Conservation (phyloP, 495 filamentous ascomycete species). For the Penicillium crystallinum region DNA sequence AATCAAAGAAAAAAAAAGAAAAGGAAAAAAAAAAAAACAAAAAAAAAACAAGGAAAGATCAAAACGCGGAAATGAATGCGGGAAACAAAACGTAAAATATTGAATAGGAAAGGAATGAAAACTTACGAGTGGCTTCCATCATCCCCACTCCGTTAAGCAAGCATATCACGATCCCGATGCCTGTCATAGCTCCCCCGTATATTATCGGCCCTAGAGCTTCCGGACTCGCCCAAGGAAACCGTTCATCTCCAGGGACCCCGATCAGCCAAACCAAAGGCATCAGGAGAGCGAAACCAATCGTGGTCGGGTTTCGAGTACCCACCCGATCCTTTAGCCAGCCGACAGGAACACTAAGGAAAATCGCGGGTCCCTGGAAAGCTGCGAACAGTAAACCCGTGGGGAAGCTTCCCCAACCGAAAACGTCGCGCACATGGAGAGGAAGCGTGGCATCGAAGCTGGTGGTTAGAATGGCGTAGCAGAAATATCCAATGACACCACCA, state of each 20-base stretch:
- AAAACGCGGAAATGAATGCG: too few species aligned
- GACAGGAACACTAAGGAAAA: conserved; percentile 17
- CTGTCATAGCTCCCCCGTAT: conserved; percentile 8
- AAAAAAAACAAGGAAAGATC: too few species aligned
- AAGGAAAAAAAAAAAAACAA: too few species aligned
- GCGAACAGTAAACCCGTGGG: conserved; percentile 21
- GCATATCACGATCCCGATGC: conserved; percentile 9
- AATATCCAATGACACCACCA: conserved; percentile 7
- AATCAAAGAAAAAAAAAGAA: too few species aligned
- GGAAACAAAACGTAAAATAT: too few species aligned
- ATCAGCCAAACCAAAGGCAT: conserved; percentile 18
- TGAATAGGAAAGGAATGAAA: too few species aligned
- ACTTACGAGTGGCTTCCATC: conserved; percentile 23
- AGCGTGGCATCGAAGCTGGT: conserved; percentile 28
- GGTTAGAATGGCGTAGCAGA: conserved; percentile 13
- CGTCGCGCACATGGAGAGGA: conserved; percentile 22
- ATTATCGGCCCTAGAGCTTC: conserved; percentile 7
- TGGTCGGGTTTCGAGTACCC: conserved; percentile 17
- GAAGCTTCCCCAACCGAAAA: conserved; percentile 19
- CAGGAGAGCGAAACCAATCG: conserved; percentile 14
- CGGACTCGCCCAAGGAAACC: conserved; percentile 14
- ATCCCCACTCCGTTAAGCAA: conserved; percentile 21
- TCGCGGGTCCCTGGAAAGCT: conserved; percentile 14
- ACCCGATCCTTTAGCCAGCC: conserved; percentile 27
- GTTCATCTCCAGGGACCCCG: conserved; percentile 18